Evolutionary conservation across 192 early-diverging fungal species (phyloP), one percentile per base, ranked within the genome.

Genomic region (Gigaspora rosea): DNA sequence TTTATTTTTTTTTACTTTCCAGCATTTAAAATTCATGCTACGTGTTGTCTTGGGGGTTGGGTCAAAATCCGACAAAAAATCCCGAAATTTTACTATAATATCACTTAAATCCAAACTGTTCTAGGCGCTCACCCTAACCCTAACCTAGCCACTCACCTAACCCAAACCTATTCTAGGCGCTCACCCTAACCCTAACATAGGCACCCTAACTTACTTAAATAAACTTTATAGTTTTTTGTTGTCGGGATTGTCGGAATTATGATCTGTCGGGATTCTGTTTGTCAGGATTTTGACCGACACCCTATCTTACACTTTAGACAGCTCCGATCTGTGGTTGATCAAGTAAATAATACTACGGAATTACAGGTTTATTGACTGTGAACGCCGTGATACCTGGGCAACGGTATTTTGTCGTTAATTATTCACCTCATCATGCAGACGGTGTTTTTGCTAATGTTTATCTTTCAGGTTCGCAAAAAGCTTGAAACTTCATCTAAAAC

Each of bases 361-460:
- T 78, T 80, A 46, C 86, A 94, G 95, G 94, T 16, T 77, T 93
- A 18, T 85, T 98, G 50, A 96, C 96, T 1, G 91, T 8, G 94
- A 92, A 50, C 90, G 96, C 78, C 90, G 97, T 66, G 95, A 97
- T 80, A 93, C 88, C 48, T 97, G 95, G 94, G 85, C 88, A n/a
- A 82, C 78, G 62, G 92, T 87, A 54, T 83, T 82, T 76, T 47
- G 16, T 22, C 18, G 46, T 32, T 62, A 62, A 9, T 8, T 27
- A 27, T 27, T 27, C 27, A 27, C 27, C 27, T 27, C 27, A 27
- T 27, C 27, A 27, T 27, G 27, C 27, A 27, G 27, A 27, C 27
- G 27, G 27, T 35, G 0, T 63, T 32, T 22, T 59, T 20, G 27
- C 11, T 15, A 13, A 15, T 16, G 18, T 2, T 18, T 15, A 47